Evolutionary conservation across 169 alveolate genomes (phyloP).

Genomic region (Eimeria praecox): DNA sequence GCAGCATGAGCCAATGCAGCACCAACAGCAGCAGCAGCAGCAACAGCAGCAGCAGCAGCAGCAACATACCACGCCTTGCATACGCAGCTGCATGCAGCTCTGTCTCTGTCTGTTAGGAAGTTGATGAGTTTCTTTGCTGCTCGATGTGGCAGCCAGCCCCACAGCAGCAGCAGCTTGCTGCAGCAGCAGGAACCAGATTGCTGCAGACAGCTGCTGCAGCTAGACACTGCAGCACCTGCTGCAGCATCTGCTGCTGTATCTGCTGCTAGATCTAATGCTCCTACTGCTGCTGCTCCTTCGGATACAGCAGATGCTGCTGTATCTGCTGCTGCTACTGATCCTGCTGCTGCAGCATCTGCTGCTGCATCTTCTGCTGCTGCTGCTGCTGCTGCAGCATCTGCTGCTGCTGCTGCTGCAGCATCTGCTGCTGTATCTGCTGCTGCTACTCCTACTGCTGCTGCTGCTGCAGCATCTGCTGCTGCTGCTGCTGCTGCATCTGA

Average conservation of each 20-base stretch:
- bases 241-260: neutral
- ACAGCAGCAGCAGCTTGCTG: neutral
- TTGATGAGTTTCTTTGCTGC: neutral
- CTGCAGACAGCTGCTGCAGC: neutral
- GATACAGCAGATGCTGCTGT: neutral
- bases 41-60: neutral
- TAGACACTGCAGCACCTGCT: neutral
- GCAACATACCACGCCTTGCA: conserved; percentile 5
- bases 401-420: neutral
- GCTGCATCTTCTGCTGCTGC: neutral
- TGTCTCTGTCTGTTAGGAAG: neutral
- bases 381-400: neutral
- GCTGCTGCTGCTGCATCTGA: neutral
- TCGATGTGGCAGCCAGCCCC: neutral
- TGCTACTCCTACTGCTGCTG: neutral
- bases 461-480: neutral
- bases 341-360: neutral
- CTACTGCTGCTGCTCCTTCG: neutral
- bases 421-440: neutral
- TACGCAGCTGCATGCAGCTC: conserved; percentile 1
- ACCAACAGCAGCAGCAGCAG: neutral
- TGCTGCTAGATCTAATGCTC: neutral
- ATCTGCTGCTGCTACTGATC: neutral
- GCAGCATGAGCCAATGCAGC: neutral
- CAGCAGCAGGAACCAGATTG: neutral